Evolutionary conservation across 2,329 filamentous ascomycete species (phyloP).

Genomic region (Plectosphaerella sp.): DNA sequence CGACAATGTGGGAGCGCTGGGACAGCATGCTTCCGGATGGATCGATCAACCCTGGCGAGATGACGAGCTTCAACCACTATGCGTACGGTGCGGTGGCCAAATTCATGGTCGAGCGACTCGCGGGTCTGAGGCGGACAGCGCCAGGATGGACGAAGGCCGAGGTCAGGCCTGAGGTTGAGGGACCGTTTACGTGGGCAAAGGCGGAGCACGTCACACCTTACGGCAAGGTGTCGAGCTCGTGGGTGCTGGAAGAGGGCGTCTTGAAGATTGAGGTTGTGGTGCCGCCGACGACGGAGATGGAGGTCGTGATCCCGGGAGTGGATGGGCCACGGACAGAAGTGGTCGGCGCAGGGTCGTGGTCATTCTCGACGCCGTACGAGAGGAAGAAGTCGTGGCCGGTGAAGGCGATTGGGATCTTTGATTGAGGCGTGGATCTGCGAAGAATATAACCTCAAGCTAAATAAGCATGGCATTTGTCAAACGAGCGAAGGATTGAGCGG

Average conservation of each 20-base stretch:
- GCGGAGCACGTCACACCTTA: neutral
- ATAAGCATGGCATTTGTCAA: no score
- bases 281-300: conserved; percentile 6
- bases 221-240: neutral
- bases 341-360: conserved; percentile 5
- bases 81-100: conserved; percentile 32
- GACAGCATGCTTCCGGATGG: conserved; percentile 31
- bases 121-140: conserved; percentile 14
- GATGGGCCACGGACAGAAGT: neutral
- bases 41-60: conserved; percentile 30
- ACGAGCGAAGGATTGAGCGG: no score
- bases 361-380: neutral
- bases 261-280: conserved; percentile 5
- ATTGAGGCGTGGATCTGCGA: no score
- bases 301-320: conserved; percentile 5
- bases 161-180: conserved; percentile 3
- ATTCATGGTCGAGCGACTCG: conserved; percentile 26
- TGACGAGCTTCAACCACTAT: conserved; percentile 39
- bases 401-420: neutral
- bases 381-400: conserved; percentile 6
- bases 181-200: neutral
- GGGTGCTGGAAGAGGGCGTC: conserved; percentile 3
- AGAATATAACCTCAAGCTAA: no score
- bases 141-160: conserved; percentile 16
- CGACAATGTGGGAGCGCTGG: conserved; percentile 39